Conservation (phyloP, 169 alveolate species). For the Perkinsus chesapeaki region DNA sequence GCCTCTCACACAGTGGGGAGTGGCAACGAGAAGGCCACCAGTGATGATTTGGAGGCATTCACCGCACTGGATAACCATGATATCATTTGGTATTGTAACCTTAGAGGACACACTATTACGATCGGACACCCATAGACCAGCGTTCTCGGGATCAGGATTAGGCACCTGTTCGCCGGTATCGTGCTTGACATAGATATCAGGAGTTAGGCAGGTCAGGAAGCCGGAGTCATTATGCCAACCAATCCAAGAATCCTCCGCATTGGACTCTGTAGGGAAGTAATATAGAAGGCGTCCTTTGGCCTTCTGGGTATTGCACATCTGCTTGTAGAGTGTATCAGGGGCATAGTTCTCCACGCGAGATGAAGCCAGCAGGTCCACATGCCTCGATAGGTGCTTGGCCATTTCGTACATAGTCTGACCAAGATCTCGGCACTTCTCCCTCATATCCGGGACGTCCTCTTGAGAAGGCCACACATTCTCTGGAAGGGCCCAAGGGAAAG, state of each 20-base stretch:
- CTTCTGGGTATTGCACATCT: neutral
- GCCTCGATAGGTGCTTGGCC: constrained; percentile 37
- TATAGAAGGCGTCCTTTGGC: constrained; percentile 42
- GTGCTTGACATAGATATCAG: constrained; percentile 40
- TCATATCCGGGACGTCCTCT: constrained; percentile 37
- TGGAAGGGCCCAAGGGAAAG: constrained; percentile 30
- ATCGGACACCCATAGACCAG: constrained; percentile 44
- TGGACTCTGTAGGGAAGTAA: constrained; percentile 31
- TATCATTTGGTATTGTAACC: constrained; percentile 27
- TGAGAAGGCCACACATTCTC: constrained; percentile 18
- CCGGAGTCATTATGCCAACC: constrained; percentile 61
- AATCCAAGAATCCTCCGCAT: constrained; percentile 40
- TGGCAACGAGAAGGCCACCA: constrained; percentile 54
- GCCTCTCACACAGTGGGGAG: constrained; percentile 39
- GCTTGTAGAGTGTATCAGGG: neutral
- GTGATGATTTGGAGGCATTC: constrained; percentile 49
- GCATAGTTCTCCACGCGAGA: neutral
- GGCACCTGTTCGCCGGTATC: constrained; percentile 29
- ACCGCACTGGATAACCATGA: constrained; percentile 48
- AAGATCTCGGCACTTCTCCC: constrained; percentile 37
- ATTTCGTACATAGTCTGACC: constrained; percentile 33
- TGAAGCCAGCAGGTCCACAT: constrained; percentile 36
- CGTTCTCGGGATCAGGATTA: constrained; percentile 29
- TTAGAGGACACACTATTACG: constrained; percentile 34
- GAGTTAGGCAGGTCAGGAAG: constrained; percentile 46